A percentile compares a stretch with the other conserved stretches of the same genome.
These are phyloP conservation scores for Hypomontagnella monticulosa DNA, from an alignment of 495 filamentous ascomycete species.

Conservation along the genomic window DNA sequence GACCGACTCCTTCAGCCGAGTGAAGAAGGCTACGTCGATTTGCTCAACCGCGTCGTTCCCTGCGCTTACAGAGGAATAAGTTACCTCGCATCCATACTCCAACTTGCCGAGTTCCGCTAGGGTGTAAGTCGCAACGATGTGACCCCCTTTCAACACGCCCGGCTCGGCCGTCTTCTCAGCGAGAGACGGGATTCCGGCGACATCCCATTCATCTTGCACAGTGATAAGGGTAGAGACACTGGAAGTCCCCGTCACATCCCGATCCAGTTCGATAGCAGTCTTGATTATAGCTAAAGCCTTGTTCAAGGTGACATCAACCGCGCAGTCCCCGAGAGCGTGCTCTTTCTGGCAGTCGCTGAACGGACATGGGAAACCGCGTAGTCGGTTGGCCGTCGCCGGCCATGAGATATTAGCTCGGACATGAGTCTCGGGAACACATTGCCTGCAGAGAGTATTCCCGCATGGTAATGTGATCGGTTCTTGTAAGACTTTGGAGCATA, in stretches of 20 bases:
- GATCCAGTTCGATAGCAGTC: constrained; percentile 54
- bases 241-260: constrained; percentile 40
- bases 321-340: constrained; percentile 81
- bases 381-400: constrained; percentile 69
- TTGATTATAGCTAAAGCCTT: constrained; percentile 68
- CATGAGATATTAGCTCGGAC: constrained; percentile 76
- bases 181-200: constrained; percentile 53
- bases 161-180: constrained; percentile 45
- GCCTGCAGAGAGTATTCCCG: constrained; percentile 78
- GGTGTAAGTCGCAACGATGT: constrained; percentile 65
- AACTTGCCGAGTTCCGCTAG: constrained; percentile 39
- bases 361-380: constrained; percentile 76
- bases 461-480: constrained; percentile 83
- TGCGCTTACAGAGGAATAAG: constrained; percentile 56
- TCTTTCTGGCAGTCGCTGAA: constrained; percentile 71
- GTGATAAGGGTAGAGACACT: constrained; percentile 49
- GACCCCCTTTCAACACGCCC: constrained; percentile 59
- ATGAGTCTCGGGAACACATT: constrained; percentile 74
- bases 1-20: constrained; percentile 66
- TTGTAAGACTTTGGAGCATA: constrained; percentile 74
- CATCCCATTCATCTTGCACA: constrained; percentile 54
- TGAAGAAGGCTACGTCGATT: constrained; percentile 63
- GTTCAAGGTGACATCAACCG: constrained; percentile 75
- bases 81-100: constrained; percentile 41
- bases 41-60: constrained; percentile 49